These are phyloP conservation scores for Chrysanthemum seticuspe DNA, from an alignment of 129 eudicot species.

Conservation along the genomic window DNA sequence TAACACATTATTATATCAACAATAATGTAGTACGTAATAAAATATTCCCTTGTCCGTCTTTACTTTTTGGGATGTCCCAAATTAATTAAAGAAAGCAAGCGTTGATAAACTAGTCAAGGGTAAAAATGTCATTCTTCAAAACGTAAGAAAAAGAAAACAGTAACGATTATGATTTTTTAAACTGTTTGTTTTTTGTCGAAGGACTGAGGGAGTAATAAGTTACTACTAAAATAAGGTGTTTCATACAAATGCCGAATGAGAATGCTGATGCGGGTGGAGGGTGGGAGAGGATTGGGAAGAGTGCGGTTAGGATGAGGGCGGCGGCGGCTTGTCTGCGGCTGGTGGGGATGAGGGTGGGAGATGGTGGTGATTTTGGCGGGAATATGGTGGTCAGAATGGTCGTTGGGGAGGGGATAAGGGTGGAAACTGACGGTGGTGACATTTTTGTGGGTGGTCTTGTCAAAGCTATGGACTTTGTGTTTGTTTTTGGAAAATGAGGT, in stretches of 20 bases:
- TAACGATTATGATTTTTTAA: not conserved
- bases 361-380: constrained; percentile 32
- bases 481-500: not conserved
- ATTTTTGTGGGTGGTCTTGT: constrained; percentile 33
- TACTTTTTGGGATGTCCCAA: too few species aligned
- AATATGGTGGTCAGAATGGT: constrained; percentile 19
- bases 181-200: too few species aligned
- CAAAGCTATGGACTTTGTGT: not conserved
- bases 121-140: too few species aligned
- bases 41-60: too few species aligned
- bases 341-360: constrained; percentile 32
- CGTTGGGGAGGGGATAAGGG: constrained; percentile 36
- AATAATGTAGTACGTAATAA: not conserved
- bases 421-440: constrained; percentile 39
- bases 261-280: constrained; percentile 58
- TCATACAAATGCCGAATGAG: constrained; percentile 74
- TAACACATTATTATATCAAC: not conserved
- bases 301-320: constrained; percentile 39
- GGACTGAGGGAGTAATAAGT: not conserved
- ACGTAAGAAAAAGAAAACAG: not conserved
- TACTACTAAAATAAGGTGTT: not conserved
- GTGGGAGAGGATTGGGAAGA: constrained; percentile 39
- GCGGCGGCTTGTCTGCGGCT: constrained; percentile 56
- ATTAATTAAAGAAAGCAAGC: too few species aligned
- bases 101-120: too few species aligned